Percentiles rank a stretch among this genome's conserved stretches.
Conservation (phyloP, 2,329 filamentous ascomycete species). For the Periconia digitata region DNA sequence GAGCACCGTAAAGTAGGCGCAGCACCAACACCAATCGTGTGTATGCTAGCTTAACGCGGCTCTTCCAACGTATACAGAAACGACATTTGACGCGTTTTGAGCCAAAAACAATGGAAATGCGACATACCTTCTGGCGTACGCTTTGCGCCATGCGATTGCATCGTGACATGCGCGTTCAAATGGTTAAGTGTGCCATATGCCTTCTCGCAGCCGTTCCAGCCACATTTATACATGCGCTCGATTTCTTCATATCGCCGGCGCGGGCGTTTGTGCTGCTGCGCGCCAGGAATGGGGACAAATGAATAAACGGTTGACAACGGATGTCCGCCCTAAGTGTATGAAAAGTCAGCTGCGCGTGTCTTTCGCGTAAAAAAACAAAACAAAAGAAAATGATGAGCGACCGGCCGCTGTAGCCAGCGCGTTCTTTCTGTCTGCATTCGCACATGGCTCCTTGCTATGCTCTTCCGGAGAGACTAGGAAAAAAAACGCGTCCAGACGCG, state of each 20-base stretch:
- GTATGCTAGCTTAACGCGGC: constrained; percentile 36
- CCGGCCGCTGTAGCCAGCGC: too few species aligned
- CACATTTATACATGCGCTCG: constrained; percentile 99
- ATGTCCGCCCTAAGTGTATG: constrained; percentile 51
- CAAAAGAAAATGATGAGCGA: neutral
- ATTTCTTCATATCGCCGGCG: constrained; percentile 95
- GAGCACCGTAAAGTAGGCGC: constrained; percentile 55
- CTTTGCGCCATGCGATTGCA: constrained; percentile 96
- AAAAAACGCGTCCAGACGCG: neutral
- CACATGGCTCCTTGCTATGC: too few species aligned
- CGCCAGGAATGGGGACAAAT: constrained; percentile 94
- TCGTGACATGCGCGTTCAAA: constrained; percentile 95
- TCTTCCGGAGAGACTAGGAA: too few species aligned
- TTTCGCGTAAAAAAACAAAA: neutral
- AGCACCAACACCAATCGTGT: constrained; percentile 47
- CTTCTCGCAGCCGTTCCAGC: constrained; percentile 98
- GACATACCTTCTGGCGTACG: constrained; percentile 92
- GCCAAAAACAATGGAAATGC: constrained; percentile 8
- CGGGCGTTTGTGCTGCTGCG: constrained; percentile 95
- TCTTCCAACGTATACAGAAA: constrained; percentile 16
- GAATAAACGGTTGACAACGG: constrained; percentile 82
- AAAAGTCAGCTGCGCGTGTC: constrained; percentile 3
- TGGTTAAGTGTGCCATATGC: constrained; percentile 98
- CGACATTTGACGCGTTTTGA: constrained; percentile 20
- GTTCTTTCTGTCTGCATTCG: too few species aligned